Evolutionary conservation across 768 basidiomycete species (phyloP).

Genomic region (Tulasnella sp.): DNA sequence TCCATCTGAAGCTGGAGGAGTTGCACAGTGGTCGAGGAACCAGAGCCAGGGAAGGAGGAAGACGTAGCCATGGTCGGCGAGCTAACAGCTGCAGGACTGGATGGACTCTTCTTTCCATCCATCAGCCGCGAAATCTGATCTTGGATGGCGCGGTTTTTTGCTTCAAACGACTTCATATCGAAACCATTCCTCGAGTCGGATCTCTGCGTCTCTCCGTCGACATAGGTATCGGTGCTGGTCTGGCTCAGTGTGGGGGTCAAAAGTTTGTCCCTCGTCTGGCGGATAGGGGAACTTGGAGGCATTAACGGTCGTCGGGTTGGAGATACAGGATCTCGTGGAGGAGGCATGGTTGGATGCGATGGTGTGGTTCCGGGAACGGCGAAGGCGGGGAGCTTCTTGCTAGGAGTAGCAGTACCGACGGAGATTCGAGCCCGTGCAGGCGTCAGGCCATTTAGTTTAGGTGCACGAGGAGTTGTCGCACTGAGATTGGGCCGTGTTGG

Average conservation of each 20-base stretch:
- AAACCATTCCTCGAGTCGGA: not conserved
- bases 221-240: constrained; percentile 24
- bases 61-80: not conserved
- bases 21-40: not conserved
- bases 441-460: not conserved
- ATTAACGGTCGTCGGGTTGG: constrained; percentile 33
- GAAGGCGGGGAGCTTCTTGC: not conserved
- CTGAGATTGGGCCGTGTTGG: not conserved
- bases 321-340: not conserved
- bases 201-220: constrained; percentile 20
- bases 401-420: not conserved
- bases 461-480: not conserved
- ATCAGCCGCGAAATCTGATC: constrained; percentile 44
- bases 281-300: constrained; percentile 62
- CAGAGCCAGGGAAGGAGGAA: not conserved
- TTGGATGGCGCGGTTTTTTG: constrained; percentile 38
- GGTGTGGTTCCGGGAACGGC: not conserved
- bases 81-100: not conserved
- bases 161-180: constrained; percentile 23
- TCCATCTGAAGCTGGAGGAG: constrained; percentile 16
- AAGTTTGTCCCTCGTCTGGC: constrained; percentile 15
- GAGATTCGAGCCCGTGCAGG: not conserved
- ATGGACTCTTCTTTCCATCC: constrained; percentile 29
- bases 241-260: constrained; percentile 22
- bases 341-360: not conserved